phyloP scores from a whole-genome alignment of 257 asterid species.

The Cruciata laevipes region DNA sequence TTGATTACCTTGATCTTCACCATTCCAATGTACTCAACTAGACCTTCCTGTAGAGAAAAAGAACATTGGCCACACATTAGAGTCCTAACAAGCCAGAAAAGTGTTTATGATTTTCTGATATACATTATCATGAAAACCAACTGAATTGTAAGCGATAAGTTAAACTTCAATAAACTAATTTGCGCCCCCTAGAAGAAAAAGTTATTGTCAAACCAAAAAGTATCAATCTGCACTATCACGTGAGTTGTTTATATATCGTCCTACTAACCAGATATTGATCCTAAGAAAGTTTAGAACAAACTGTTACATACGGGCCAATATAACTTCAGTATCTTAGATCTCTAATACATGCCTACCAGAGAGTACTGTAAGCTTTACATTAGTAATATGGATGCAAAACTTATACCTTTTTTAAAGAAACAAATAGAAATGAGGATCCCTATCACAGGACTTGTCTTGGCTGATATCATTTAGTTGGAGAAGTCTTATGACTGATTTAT shows the following conservation, averaged over 20 bases:
- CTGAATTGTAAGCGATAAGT: not conserved
- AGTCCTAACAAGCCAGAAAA: constrained; percentile 1
- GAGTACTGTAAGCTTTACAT: not conserved
- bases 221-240: not conserved
- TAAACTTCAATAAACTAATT: not conserved
- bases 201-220: not conserved
- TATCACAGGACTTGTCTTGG: not conserved
- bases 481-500: too few relatives aligned
- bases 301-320: not conserved
- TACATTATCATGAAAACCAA: not conserved
- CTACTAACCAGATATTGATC: not conserved
- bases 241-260: not conserved
- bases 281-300: not conserved
- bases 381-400: not conserved
- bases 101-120: not conserved
- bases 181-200: not conserved
- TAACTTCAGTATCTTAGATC: not conserved
- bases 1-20: constrained; percentile 67
- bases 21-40: constrained; percentile 90
- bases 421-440: not conserved
- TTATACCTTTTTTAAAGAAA: not conserved
- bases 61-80: constrained; percentile 11
- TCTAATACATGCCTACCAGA: too few relatives aligned
- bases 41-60: constrained; percentile 59
- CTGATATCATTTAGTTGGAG: too few relatives aligned